Conservation (phyloP, 2,329 filamentous ascomycete species). For the Zopfia rhizophila region DNA sequence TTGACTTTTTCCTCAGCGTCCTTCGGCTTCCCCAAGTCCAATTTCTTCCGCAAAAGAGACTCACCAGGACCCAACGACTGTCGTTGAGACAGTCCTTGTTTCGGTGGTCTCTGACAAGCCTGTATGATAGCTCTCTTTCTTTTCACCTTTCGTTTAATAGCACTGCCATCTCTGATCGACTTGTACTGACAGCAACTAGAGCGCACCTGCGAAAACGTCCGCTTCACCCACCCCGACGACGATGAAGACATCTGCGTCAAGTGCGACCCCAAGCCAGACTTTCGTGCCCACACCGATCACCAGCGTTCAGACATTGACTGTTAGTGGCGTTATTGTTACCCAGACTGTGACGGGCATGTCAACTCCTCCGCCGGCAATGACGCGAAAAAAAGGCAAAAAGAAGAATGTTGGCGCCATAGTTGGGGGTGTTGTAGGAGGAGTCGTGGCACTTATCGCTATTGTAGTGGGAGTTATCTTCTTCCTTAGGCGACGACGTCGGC, state of each 20-base stretch:
- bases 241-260: slow-evolving; percentile 22
- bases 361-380: slow-evolving; percentile 30
- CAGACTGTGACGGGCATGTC: slow-evolving; percentile 57
- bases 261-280: slow-evolving; percentile 26
- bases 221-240: slow-evolving; percentile 25
- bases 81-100: slow-evolving; percentile 37
- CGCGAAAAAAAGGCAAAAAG: slow-evolving; percentile 24
- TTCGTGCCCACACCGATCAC: slow-evolving; percentile 42
- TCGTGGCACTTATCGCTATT: slow-evolving; percentile 51
- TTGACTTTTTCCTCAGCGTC: slow-evolving; percentile 48
- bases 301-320: slow-evolving; percentile 53
- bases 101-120: slow-evolving; percentile 28
- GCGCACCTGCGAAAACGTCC: slow-evolving; percentile 18
- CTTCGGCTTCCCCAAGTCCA: slow-evolving; percentile 43
- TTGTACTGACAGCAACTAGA: slow-evolving; percentile 24
- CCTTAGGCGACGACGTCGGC: slow-evolving; percentile 48
- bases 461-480: slow-evolving; percentile 52
- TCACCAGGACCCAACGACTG: slow-evolving; percentile 36
- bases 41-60: slow-evolving; percentile 30
- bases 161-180: slow-evolving; percentile 2
- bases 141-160: slow-evolving; percentile 10
- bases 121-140: slow-evolving; percentile 20
- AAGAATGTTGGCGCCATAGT: slow-evolving; percentile 57
- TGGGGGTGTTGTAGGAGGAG: slow-evolving; percentile 57
- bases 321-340: slow-evolving; percentile 56